Base-by-base conservation (phyloP, 305 asterid species). In the Solanum aculeatissimum region DNA sequence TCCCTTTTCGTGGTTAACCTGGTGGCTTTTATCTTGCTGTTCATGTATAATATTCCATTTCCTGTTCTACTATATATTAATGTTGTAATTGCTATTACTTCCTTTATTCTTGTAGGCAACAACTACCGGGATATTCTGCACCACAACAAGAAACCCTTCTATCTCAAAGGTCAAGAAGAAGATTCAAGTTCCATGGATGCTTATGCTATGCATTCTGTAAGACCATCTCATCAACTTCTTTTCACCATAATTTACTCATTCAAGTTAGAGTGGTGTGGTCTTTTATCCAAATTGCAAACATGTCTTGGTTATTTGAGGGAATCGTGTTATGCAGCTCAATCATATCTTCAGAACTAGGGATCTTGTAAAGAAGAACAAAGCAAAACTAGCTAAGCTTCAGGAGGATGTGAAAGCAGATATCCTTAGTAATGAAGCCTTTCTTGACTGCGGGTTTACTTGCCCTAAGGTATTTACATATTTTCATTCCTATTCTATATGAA, bases 381-480 rank as follows among this genome's bases (percentile, higher is more conserved):
- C 91, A 82, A 93, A 92, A 91, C 85, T 95, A 89, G 88, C 93
- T 57, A 93, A 88, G 88, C 84, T 86, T 83, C 94, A 89, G 84
- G 91, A 86, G 72, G 84, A 55, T 81, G 54, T 85, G 84, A 93
- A 89, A 79, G 90, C 81, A 83, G 85, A 84, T 71, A 83, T 82
- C 79, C 84, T 86, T 69, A 88, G 89, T 53, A 87, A 72, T 78
- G 97, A 91, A 80, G 91, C 88, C 83, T 91, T 89, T 83, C 92
- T 89, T 45, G 99, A 96, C 87, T 97, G 92, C 42, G 99, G 99
- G 53, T 95, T 92, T 89, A 96, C 98, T 75, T 98, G 98, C 83
- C 98, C 99, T 40, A 95, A 96, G 99, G 99, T 96, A 89, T 78
- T 49, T 51, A 16, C 82, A 43, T 27, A 77, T 77, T 51, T 71